Evolutionary conservation across 75 land plant genomes (phyloP), one percentile per base, ranked within the genome.

Genomic region (Sequoia sempervirens): DNA sequence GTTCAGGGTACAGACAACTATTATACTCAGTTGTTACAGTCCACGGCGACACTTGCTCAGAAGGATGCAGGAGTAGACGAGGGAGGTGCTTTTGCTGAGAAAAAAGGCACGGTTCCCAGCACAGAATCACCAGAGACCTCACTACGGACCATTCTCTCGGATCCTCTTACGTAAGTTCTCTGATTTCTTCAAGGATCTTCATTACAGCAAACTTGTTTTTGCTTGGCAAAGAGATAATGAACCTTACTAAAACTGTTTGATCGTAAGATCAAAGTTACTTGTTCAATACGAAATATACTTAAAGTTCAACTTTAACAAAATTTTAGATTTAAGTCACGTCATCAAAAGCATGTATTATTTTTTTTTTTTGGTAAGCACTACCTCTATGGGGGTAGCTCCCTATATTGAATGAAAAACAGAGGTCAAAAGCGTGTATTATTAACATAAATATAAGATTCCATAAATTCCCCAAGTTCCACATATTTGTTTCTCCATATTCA

Each of bases 1-100:
- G 82, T 54, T 36, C 10, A 61, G 52, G 64, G 36, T 18, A 2
- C 61, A 26, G 82, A 81, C 53, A 52, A 81, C 61, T 81, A 81
- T 53, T 81, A 81, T 46, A 81, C 82, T 32, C 82, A 81, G 36
- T 81, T 81, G 82, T 36, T 81, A 30, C 82, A 81, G 23, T 81
- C 82, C 28, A 37, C 61, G 13, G 64, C 18, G 38, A 36, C 82
- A 2, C 82, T 81, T 54, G 56, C 82, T 30, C 64, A 54, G 2
- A 81, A 81, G 61, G 82, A 81, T 34, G 61, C 82, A 17, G 82
- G 61, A 32, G 82, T 81, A 5, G 81, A 80, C 56, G 81, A 80
- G 32, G 81, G 81, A 45, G 81, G 54, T 50, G 34, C 81, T 5
- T 80, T 80, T 7, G 78, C 78, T 43, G 82, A 34, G 1, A 52